Evolutionary conservation across 2,329 filamentous ascomycete species (phyloP).

Genomic region (Diaporthe caulivora): DNA sequence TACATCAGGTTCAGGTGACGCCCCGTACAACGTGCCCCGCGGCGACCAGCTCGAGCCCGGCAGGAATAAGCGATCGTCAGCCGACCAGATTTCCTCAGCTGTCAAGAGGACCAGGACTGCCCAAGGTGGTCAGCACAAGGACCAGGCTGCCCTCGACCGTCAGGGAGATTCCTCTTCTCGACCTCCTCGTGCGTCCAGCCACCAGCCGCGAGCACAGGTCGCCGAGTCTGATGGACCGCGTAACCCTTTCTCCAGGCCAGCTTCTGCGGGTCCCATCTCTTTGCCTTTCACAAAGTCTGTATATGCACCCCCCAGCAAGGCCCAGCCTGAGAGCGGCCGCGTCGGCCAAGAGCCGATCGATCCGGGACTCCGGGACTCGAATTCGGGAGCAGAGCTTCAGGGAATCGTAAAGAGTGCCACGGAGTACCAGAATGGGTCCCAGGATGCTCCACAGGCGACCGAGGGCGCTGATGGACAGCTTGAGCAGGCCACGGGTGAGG

Average conservation of each 20-base stretch:
- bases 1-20: not conserved
- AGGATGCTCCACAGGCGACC: not conserved
- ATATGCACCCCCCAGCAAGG: too few relatives aligned
- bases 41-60: not conserved
- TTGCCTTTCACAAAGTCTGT: not conserved
- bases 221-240: not conserved
- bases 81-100: not conserved
- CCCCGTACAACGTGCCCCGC: not conserved
- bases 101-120: not conserved
- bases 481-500: not conserved
- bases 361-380: not conserved
- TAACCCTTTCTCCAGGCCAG: slow-evolving; percentile 11
- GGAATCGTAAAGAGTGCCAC: not conserved
- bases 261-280: not conserved
- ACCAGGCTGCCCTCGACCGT: not conserved
- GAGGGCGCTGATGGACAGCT: not conserved
- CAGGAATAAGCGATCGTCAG: not conserved
- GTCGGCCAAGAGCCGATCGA: not conserved
- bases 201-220: not conserved
- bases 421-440: not conserved
- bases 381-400: not conserved
- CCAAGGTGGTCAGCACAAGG: not conserved
- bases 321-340: not conserved
- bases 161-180: not conserved
- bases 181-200: not conserved